Base-by-base conservation (phyloP, 306 rosid genomes). In the Canavalia gladiata region DNA sequence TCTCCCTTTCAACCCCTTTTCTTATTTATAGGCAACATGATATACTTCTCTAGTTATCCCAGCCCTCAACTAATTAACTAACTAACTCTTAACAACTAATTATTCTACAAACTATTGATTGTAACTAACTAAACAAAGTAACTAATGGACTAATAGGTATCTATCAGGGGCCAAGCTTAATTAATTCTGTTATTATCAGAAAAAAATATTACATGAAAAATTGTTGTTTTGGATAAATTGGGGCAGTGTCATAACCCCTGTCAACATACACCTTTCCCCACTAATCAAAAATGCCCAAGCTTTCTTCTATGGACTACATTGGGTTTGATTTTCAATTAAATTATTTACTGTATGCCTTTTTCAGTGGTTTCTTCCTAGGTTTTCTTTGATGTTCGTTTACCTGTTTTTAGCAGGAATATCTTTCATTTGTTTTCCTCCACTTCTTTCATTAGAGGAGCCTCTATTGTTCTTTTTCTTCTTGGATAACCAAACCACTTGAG, bases 221-320 rank as follows among this genome's bases (percentile, higher is more conserved):
- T 60, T n/a, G 39, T 35, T 76, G 5, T 34, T 64, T 50, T 25
- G 47, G 37, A 49, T 8, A 75, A 60, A 43, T 31, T n/a, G 35
- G 10, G 49, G 46, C 30, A 45, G 35, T 25, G 47, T 7, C 80
- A 60, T 49, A 13, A 71, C 60, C 71, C 71, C 2, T 2, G 0
- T 47, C 5, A 5, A 46, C 43, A 35, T 65, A 39, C 43, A 66
- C 47, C 51, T 50, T 39, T 65, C 58, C 67, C 42, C n/a, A 37
- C 54, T 51, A 28, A 54, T 50, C 65, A 11, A 39, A 72, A 31
- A 74, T 8, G 33, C 65, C 69, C 55, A 62, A 81, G 46, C 69
- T 55, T 12, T 74, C 74, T n/a, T 64, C 51, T 11, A 73, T 9
- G 25, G 8, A 43, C 42, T 42, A 42, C 75, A 54, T 7, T 4